phyloP scores from a whole-genome alignment of 176 grass and related monocot species.

The Typha latifolia region DNA sequence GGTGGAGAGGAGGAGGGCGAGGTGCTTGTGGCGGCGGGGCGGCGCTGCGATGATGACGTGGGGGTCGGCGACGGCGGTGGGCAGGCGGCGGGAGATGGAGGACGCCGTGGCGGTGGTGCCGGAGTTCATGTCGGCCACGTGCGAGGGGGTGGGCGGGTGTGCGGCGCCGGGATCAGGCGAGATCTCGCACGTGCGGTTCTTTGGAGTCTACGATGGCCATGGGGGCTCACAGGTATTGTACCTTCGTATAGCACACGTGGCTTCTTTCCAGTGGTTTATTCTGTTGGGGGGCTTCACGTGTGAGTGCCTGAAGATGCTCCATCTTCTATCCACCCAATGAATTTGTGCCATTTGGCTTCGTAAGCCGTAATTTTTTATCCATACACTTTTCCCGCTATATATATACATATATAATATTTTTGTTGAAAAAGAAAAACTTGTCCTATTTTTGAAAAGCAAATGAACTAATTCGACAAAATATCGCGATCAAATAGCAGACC shows the following conservation, averaged over 20 bases:
- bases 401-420: too few relatives aligned
- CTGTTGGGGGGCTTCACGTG: too few relatives aligned
- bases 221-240: conserved; percentile 34
- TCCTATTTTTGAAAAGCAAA: too few relatives aligned
- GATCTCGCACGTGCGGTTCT: conserved; percentile 28
- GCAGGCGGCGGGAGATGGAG: conserved; percentile 36
- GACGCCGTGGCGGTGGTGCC: conserved; percentile 27
- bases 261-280: background rate
- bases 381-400: too few relatives aligned
- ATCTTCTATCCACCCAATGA: too few relatives aligned
- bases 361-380: too few relatives aligned
- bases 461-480: too few relatives aligned
- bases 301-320: too few relatives aligned
- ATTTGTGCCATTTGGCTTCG: too few relatives aligned
- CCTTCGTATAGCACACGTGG: background rate
- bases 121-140: conserved; percentile 20
- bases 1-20: background rate
- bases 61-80: conserved; percentile 25
- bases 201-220: conserved; percentile 42
- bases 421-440: too few relatives aligned
- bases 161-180: conserved; percentile 8
- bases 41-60: conserved; percentile 13
- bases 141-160: conserved; percentile 25
- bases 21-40: conserved; percentile 26
- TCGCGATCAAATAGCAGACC: too few relatives aligned